Conservation (phyloP, 257 asterid species). For the Cruciata laevipes region DNA sequence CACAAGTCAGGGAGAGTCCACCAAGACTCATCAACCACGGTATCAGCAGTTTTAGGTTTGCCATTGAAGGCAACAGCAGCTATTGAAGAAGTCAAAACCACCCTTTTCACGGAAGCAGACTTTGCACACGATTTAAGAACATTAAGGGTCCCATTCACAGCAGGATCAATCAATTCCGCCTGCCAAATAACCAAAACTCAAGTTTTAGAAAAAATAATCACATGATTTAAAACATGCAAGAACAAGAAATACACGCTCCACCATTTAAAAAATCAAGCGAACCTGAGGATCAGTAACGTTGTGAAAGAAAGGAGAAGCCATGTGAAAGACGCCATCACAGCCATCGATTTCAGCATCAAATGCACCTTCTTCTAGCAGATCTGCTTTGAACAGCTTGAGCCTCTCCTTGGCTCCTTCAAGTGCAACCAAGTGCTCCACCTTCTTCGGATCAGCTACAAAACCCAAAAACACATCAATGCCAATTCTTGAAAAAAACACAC, state of each 20-base stretch:
- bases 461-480: not conserved
- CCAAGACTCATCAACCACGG: constrained; percentile 73
- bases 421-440: constrained; percentile 51
- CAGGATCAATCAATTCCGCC: constrained; percentile 77
- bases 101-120: constrained; percentile 46
- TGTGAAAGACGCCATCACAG: constrained; percentile 86
- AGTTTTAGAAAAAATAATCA: not conserved
- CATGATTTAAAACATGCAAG: not conserved
- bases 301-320: constrained; percentile 73
- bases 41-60: constrained; percentile 59
- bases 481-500: not conserved
- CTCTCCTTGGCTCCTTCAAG: constrained; percentile 94
- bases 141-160: constrained; percentile 73
- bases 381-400: constrained; percentile 64
- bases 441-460: constrained; percentile 60
- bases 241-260: not conserved
- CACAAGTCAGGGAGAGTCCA: constrained; percentile 53
- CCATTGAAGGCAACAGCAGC: constrained; percentile 64
- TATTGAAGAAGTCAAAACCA: constrained; percentile 68
- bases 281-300: constrained; percentile 66
- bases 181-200: constrained; percentile 19
- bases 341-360: constrained; percentile 73
- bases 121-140: constrained; percentile 71
- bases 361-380: constrained; percentile 70
- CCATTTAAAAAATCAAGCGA: not conserved